phyloP scores from a whole-genome alignment of 176 grass and related monocot species.

The Typha latifolia region DNA sequence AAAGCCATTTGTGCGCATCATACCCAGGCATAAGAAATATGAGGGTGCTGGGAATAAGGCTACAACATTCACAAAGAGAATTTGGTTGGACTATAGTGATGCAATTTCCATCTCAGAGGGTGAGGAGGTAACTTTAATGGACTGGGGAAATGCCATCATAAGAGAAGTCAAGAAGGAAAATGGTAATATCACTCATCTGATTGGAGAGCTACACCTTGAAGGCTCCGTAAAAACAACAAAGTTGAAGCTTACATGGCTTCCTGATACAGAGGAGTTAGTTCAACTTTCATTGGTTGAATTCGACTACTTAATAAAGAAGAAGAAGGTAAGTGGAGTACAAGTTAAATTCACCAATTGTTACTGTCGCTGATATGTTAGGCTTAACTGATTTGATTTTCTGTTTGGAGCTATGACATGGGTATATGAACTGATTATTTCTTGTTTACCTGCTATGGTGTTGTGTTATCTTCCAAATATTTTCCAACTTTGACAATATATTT shows the following conservation, averaged over 20 bases:
- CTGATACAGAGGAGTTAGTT: slow-evolving; percentile 69
- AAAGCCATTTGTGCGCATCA: slow-evolving; percentile 44
- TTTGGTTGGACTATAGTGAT: slow-evolving; percentile 74
- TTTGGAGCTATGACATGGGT: too few species aligned
- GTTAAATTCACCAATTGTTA: not conserved
- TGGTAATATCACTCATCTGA: slow-evolving; percentile 47
- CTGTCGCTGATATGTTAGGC: not conserved
- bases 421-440: too few species aligned
- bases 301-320: slow-evolving; percentile 89
- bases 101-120: slow-evolving; percentile 42
- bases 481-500: not conserved
- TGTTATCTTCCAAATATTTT: not conserved
- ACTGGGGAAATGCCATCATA: slow-evolving; percentile 91
- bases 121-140: slow-evolving; percentile 93
- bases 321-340: slow-evolving; percentile 47
- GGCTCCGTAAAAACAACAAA: slow-evolving; percentile 86
- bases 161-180: slow-evolving; percentile 76
- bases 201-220: slow-evolving; percentile 77
- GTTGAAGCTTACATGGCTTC: slow-evolving; percentile 84
- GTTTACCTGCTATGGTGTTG: not conserved
- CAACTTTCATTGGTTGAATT: slow-evolving; percentile 70
- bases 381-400: not conserved
- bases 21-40: slow-evolving; percentile 91
- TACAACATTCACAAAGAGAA: slow-evolving; percentile 62
- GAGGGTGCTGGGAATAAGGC: slow-evolving; percentile 77